phyloP scores from a whole-genome alignment of 495 filamentous ascomycete genomes.

The Alectoria sarmentosa region DNA sequence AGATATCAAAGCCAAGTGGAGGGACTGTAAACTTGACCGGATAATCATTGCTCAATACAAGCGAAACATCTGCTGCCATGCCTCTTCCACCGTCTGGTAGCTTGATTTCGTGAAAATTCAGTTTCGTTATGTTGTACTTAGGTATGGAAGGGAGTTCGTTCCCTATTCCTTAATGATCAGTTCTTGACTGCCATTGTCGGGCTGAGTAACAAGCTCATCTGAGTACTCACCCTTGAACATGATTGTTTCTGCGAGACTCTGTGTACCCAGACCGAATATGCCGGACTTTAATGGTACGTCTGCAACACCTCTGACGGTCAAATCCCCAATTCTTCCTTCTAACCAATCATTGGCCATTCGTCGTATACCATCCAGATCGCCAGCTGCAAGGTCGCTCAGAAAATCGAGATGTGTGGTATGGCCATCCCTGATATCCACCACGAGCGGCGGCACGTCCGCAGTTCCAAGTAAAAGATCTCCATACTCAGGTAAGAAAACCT shows the following conservation, averaged over 20 bases:
- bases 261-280: conserved; percentile 65
- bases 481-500: conserved; percentile 81
- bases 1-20: conserved; percentile 70
- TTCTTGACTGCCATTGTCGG: conserved; percentile 41
- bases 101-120: conserved; percentile 67
- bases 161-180: conserved; percentile 31
- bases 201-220: conserved; percentile 19
- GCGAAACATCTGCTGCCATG: conserved; percentile 69
- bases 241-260: conserved; percentile 61
- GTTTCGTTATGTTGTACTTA: conserved; percentile 62
- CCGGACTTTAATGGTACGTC: conserved; percentile 67
- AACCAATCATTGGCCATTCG: conserved; percentile 84
- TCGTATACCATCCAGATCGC: conserved; percentile 69
- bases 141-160: conserved; percentile 69
- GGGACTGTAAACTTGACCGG: conserved; percentile 69
- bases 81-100: conserved; percentile 43
- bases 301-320: conserved; percentile 64
- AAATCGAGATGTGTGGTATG: conserved; percentile 71
- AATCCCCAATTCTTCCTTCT: conserved; percentile 58
- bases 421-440: conserved; percentile 67
- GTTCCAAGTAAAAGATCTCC: conserved; percentile 68
- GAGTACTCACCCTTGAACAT: conserved; percentile 72
- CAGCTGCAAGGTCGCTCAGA: conserved; percentile 63
- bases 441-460: conserved; percentile 64
- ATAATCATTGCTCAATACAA: conserved; percentile 62